Conservation (phyloP, 73 alveolate genomes). For the Stentor roeselii region DNA sequence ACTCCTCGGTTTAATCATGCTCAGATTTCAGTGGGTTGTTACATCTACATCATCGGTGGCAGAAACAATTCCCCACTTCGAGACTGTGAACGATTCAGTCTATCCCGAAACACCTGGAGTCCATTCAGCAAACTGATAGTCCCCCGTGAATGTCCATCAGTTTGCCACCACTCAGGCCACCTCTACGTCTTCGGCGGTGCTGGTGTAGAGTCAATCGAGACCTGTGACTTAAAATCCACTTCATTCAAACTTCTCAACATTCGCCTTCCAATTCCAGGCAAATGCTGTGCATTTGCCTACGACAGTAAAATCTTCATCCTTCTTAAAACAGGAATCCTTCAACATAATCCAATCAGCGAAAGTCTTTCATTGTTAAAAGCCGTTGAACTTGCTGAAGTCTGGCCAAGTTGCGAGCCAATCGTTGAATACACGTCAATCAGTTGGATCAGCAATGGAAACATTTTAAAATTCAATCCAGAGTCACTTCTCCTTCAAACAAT, state of each 20-base stretch:
- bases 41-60: slow-evolving; percentile 10
- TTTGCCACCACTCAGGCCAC: background rate
- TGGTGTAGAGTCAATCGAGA: slow-evolving; percentile 7
- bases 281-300: background rate
- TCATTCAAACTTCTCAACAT: background rate
- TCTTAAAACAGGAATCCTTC: too few species aligned
- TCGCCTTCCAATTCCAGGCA: slow-evolving; percentile 20
- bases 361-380: too few species aligned
- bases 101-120: background rate
- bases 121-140: background rate
- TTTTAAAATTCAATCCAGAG: too few species aligned
- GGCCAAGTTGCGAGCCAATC: too few species aligned
- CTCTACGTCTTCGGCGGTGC: background rate
- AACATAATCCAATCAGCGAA: too few species aligned
- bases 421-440: too few species aligned
- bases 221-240: background rate
- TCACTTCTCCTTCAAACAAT: too few species aligned
- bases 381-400: too few species aligned
- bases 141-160: background rate
- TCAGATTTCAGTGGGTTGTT: background rate
- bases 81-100: background rate
- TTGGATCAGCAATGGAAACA: too few species aligned
- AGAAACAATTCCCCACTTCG: background rate
- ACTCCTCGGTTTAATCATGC: slow-evolving; percentile 14
- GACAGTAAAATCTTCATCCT: background rate